phyloP scores from a whole-genome alignment of 306 rosid genomes.

The Acacia confusa region DNA sequence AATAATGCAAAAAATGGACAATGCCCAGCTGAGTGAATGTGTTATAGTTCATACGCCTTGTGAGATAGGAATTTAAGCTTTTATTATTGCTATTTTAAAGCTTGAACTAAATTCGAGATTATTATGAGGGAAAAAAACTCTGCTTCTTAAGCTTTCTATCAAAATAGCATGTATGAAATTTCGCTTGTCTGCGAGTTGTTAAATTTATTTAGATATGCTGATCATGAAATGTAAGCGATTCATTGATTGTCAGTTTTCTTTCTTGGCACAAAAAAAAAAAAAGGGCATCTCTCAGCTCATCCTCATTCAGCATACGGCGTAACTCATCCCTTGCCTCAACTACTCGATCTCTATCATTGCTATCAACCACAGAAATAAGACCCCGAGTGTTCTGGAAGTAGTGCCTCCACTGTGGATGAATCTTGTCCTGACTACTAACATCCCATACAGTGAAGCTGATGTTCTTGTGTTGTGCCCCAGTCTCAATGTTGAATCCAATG shows the following conservation, averaged over 20 bases:
- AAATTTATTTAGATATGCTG: too few relatives aligned
- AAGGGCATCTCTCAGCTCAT: too few relatives aligned
- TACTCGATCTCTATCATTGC: constrained; percentile 93
- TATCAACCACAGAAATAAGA: constrained; percentile 95
- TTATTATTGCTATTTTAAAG: not conserved
- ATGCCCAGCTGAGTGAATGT: constrained; percentile 27
- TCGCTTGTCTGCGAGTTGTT: too few relatives aligned
- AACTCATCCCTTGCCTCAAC: constrained; percentile 98
- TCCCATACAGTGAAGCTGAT: too few relatives aligned
- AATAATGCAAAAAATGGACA: constrained; percentile 44
- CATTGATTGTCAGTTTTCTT: too few relatives aligned
- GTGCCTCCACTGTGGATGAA: constrained; percentile 87
- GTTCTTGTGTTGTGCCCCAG: too few relatives aligned
- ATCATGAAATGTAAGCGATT: too few relatives aligned
- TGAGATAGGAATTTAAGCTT: not conserved
- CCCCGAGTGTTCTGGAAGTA: constrained; percentile 99
- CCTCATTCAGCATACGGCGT: constrained; percentile 99
- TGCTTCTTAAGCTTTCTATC: not conserved
- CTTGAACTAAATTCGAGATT: not conserved
- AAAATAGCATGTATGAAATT: too few relatives aligned
- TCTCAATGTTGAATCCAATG: too few relatives aligned
- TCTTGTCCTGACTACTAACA: too few relatives aligned
- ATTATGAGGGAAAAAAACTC: not conserved
- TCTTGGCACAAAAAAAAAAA: too few relatives aligned
- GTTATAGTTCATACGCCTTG: not conserved